Evolutionary conservation across 345 rosid species (phyloP).

Genomic region (Lepidium aucheri): DNA sequence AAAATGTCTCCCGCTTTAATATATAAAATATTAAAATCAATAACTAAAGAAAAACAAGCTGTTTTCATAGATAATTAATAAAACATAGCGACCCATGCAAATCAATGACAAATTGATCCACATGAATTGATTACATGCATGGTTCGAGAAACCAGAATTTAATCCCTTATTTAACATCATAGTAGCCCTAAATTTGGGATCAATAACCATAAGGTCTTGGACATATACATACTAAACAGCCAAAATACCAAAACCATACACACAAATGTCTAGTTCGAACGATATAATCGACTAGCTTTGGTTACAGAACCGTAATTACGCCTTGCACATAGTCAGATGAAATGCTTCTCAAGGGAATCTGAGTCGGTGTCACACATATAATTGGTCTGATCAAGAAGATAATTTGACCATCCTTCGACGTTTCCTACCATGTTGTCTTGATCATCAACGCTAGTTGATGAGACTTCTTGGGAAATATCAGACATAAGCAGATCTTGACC

Average conservation of each 20-base stretch:
- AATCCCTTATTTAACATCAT: neutral
- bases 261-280: neutral
- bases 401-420: constrained; percentile 22
- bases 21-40: too few species aligned
- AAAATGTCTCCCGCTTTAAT: too few species aligned
- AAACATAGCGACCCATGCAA: neutral
- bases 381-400: constrained; percentile 14
- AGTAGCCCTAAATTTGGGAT: neutral
- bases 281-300: neutral
- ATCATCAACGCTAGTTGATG: constrained; percentile 31
- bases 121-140: constrained; percentile 2
- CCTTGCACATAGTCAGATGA: constrained; percentile 6
- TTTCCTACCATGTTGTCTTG: constrained; percentile 14
- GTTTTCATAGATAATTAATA: neutral
- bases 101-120: constrained; percentile 15
- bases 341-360: constrained; percentile 11
- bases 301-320: neutral
- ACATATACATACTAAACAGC: constrained; percentile 1
- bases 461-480: constrained; percentile 23
- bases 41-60: constrained; percentile 1
- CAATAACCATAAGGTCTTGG: neutral
- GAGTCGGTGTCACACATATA: constrained; percentile 16
- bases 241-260: neutral
- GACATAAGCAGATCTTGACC: constrained; percentile 15
- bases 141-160: too few species aligned